Conservation (phyloP, 2,329 filamentous ascomycete species). For the Blastomyces parvus region DNA sequence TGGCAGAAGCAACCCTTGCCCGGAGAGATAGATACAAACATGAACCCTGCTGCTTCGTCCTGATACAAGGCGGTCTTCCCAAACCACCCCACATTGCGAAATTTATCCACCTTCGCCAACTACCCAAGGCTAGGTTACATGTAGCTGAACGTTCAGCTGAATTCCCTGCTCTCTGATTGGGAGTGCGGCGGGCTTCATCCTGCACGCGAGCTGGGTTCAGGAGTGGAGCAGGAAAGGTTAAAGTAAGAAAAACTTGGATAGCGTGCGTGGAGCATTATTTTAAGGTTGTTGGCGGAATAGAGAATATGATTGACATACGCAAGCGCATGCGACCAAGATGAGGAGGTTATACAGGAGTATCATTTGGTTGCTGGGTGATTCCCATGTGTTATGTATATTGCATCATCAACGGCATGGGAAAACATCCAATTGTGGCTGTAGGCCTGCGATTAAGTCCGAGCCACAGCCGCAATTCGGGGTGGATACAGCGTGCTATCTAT, state of each 20-base stretch:
- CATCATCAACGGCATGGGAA: no score
- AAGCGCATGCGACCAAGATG: background rate
- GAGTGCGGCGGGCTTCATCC: background rate
- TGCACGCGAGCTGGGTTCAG: background rate
- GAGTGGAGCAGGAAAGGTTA: background rate
- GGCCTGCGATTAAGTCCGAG: background rate
- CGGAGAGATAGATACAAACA: no score
- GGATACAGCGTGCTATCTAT: no score
- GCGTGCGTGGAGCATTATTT: background rate
- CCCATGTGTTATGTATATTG: no score
- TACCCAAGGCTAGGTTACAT: background rate
- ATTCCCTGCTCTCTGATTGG: background rate
- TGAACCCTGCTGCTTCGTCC: no score
- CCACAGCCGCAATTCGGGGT: no score
- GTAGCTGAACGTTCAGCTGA: background rate
- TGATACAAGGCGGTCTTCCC: background rate
- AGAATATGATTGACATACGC: background rate
- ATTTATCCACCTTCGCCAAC: background rate
- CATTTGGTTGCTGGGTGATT: background rate
- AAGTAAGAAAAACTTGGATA: background rate
- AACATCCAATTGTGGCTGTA: no score
- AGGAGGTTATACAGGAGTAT: background rate
- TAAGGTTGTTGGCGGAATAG: background rate
- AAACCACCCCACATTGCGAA: background rate
- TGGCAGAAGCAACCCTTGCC: no score